Conservation (phyloP, 2,329 filamentous ascomycete species). For the Alternaria viburni region DNA sequence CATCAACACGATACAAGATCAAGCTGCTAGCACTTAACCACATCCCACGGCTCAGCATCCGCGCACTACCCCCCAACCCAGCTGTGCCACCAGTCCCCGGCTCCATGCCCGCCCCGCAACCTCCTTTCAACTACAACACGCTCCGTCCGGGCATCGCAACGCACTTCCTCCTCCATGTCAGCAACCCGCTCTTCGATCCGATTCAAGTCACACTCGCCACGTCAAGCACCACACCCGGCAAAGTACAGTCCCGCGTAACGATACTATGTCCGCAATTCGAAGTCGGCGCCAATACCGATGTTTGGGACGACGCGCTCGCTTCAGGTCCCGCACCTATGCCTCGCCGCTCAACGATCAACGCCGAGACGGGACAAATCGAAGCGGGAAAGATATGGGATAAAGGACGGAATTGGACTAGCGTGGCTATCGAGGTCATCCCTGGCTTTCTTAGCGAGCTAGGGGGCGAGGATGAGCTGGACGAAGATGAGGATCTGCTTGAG, state of each 20-base stretch:
- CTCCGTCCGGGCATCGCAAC: slow-evolving; percentile 60
- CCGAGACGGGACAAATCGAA: slow-evolving; percentile 61
- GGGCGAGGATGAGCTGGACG: slow-evolving; percentile 41
- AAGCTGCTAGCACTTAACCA: slow-evolving; percentile 83
- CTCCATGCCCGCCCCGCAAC: slow-evolving; percentile 30
- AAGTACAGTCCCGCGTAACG: slow-evolving; percentile 70
- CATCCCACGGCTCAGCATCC: slow-evolving; percentile 81
- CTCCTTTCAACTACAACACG: slow-evolving; percentile 53
- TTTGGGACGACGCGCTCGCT: slow-evolving; percentile 87
- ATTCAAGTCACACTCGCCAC: slow-evolving; percentile 89
- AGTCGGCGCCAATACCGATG: slow-evolving; percentile 90
- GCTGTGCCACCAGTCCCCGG: slow-evolving; percentile 51
- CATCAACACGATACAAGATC: slow-evolving; percentile 89
- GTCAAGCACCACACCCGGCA: slow-evolving; percentile 57
- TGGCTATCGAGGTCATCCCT: slow-evolving; percentile 88
- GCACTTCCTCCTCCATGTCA: slow-evolving; percentile 88
- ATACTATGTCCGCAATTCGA: slow-evolving; percentile 94
- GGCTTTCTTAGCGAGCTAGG: slow-evolving; percentile 37
- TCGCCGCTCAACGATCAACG: slow-evolving; percentile 29
- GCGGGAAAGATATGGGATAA: slow-evolving; percentile 96
- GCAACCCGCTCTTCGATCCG: slow-evolving; percentile 91
- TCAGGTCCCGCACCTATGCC: slow-evolving; percentile 48
- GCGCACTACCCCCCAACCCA: slow-evolving; percentile 62
- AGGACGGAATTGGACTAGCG: slow-evolving; percentile 91
- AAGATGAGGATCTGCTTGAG: slow-evolving; percentile 74